Evolutionary conservation across 1,284 basidiomycete genomes (phyloP), one percentile per base, ranked within the genome.

Genomic region (Sporisorium iseilematis-ciliati): DNA sequence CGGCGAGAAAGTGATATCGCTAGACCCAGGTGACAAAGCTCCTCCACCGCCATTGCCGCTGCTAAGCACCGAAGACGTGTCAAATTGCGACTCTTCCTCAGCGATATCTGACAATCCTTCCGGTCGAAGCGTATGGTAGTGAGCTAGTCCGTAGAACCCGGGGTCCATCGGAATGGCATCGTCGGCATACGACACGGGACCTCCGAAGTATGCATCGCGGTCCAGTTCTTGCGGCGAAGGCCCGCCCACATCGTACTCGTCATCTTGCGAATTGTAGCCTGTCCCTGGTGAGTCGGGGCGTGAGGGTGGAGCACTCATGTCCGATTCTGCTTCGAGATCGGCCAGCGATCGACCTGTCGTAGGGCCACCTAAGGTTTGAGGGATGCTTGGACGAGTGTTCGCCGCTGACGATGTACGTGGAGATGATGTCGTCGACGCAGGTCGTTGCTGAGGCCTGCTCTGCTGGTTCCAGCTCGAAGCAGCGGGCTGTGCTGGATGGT

Each of bases 101-200:
- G 78, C 73, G 25, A 82, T 82, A 50, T 82, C 81, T 18, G 58
- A 65, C 38, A 82, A 48, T 0, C 81, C 81, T 51, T 82, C 81
- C 5, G 72, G 69, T 31, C 69, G 59, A 16, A 69, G 48, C 26
- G 69, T 73, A 20, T 72, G 66, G 55, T 78, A 81, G 48, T 74
- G 70, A 18, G 77, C 64, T 21, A 81, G 53, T 1, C 75, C 75
- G 52, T 69, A 77, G 56, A 71, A 73, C 8, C 59, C 64, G 1
- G 74, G 63, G 54, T 78, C 69, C 67, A 78, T 77, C 4, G 69
- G 62, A 16, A 72, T 67, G 18, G 56, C 63, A 26, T 77, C 69
- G 40, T 77, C 74, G 18, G 61, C 68, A 23, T 65, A 76, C 35
- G 68, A 65, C 2, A 71, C 51, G n/a, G 58, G 46, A 14, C 43